A percentile compares a stretch with the other conserved stretches of the same genome.
These are phyloP conservation scores for Trichoderma sp. DNA, from an alignment of 2,329 filamentous ascomycete genomes.

Conservation along the genomic window DNA sequence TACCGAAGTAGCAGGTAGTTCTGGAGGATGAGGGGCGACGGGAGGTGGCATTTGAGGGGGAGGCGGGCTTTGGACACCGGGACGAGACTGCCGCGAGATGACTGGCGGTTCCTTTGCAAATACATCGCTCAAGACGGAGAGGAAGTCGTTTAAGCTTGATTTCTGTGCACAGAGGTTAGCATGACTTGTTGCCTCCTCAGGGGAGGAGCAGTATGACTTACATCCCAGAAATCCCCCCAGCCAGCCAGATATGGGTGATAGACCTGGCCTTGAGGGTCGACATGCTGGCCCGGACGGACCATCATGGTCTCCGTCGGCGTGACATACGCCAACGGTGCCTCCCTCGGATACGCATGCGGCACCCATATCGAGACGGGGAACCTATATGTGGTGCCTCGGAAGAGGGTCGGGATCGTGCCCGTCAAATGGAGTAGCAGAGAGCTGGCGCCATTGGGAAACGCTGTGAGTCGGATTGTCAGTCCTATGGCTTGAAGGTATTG, in stretches of 20 bases:
- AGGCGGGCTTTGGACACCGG: constrained; percentile 35
- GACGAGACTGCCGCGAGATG: constrained; percentile 64
- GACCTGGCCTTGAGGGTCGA: constrained; percentile 87
- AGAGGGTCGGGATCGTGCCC: constrained; percentile 87
- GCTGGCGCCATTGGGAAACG: constrained; percentile 84
- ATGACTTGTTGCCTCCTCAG: constrained; percentile 8
- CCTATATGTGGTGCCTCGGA: constrained; percentile 84
- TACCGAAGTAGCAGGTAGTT: constrained; percentile 49
- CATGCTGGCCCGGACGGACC: constrained; percentile 89
- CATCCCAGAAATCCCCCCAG: constrained; percentile 89
- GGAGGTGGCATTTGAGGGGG: constrained; percentile 58
- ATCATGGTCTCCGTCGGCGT: constrained; percentile 86
- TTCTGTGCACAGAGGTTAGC: constrained; percentile 53
- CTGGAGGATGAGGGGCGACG: constrained; percentile 70
- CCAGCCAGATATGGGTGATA: constrained; percentile 95
- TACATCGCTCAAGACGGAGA: constrained; percentile 78
- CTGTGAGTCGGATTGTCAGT: constrained; percentile 47
- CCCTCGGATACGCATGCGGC: constrained; percentile 83
- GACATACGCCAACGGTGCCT: constrained; percentile 85
- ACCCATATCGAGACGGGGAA: constrained; percentile 94
- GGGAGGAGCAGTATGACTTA: constrained; percentile 48
- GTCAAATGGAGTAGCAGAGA: constrained; percentile 83
- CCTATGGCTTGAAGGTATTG: background rate
- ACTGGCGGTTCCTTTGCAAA: constrained; percentile 96
- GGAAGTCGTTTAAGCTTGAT: constrained; percentile 79